These are phyloP conservation scores for Cytospora paraplurivora DNA, from an alignment of 2,329 filamentous ascomycete species.

Conservation along the genomic window DNA sequence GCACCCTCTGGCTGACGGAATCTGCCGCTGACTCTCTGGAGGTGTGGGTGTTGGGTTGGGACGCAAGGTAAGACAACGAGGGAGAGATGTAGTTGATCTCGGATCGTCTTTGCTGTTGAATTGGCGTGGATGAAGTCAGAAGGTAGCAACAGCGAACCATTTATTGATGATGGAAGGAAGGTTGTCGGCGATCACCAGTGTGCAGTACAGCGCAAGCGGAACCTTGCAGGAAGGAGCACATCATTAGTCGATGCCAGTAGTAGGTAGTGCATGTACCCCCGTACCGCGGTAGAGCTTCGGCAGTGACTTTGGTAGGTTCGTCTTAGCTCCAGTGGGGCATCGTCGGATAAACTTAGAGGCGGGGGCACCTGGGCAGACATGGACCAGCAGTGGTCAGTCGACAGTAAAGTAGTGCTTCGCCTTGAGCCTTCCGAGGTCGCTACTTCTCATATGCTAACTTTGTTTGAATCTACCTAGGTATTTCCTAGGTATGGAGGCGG, in stretches of 20 bases:
- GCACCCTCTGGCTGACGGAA: slow-evolving; percentile 28
- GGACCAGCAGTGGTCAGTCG: neutral
- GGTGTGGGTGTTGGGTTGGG: neutral
- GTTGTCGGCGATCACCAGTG: slow-evolving; percentile 3
- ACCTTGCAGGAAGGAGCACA: slow-evolving; percentile 4
- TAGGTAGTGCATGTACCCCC: neutral
- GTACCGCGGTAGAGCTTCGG: neutral
- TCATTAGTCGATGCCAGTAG: neutral
- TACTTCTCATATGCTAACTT: too few species aligned
- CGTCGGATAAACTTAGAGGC: neutral
- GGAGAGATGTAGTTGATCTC: neutral
- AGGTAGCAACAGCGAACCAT: neutral
- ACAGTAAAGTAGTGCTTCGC: neutral
- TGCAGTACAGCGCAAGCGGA: neutral
- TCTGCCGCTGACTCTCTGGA: slow-evolving; percentile 6
- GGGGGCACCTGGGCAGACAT: too few species aligned
- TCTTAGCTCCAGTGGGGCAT: neutral
- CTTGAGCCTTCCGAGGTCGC: neutral
- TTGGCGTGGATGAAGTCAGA: neutral
- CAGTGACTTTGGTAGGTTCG: neutral
- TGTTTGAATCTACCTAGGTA: too few species aligned
- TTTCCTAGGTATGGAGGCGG: too few species aligned
- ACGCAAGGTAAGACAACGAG: neutral
- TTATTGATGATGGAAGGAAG: neutral
- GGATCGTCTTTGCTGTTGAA: neutral